Base-by-base conservation (phyloP, 2,329 filamentous ascomycete genomes). In the Paraphoma chrysanthemicola region DNA sequence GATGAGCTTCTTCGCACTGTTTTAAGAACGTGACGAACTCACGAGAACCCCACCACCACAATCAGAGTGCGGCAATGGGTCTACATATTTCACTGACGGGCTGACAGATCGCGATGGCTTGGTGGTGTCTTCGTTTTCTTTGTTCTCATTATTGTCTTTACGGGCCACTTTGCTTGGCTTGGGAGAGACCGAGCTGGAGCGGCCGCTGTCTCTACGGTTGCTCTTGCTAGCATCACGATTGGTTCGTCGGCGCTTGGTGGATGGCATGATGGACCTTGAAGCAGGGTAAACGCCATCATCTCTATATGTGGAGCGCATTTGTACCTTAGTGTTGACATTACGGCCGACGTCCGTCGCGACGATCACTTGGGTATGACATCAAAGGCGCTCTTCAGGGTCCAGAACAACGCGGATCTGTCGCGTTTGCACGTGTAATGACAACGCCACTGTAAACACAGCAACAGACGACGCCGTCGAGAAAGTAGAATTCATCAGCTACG, bases 161-260 rank as follows among this genome's bases (percentile, higher is more conserved):
- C 33, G 33, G 7, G 33, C 33, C 10, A 10, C 14, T 14, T 36
- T 36, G 6, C 14, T 10, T 36, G 33, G 33, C 14, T 14, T 36
- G 2, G 33, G 33, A 10, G 33, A 36, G 33, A 10, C 14, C 6
- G 33, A 36, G 14, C 33, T 36, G 14, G 33, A 36, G 9, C 33
- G 33, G 33, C 14, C 33, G 14, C 33, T 36, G 9, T 36, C 33
- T 36, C 3, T 14, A 3, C 5, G 23, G 23, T 10, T 6, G 14
- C 50, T 30, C 42, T 41, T 53, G 49, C 51, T 54, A 14, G 62
- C 57, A 36, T 59, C 28, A 17, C 28, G 33, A 6, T 29, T 28
- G 0, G 47, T 52, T 45, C 62, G 64, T 42, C 57, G 61, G 33
- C 51, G 53, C 53, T 64, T 66, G 4, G 54, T 29, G 17, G 51